Conservation (phyloP, 2,329 filamentous ascomycete species). For the Pseudogymnoascus sp. region DNA sequence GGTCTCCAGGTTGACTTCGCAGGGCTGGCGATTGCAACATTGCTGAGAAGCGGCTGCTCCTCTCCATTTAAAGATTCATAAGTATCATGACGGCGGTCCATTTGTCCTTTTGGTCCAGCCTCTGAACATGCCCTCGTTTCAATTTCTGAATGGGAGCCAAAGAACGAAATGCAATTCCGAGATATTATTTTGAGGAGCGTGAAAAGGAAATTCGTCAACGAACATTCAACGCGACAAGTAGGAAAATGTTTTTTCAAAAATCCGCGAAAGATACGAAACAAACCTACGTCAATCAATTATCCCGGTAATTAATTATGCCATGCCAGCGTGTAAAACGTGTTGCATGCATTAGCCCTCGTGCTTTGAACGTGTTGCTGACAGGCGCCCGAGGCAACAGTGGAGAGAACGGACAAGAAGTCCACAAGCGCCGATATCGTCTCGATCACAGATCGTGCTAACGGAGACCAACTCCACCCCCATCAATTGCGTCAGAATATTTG, state of each 20-base stretch:
- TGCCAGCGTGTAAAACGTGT: neutral
- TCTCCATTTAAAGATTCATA: constrained; percentile 1
- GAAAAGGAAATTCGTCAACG: neutral
- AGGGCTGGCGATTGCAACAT: neutral
- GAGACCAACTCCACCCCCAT: neutral
- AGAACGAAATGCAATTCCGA: neutral
- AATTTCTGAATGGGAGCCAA: neutral
- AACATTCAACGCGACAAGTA: neutral
- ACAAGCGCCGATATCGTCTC: constrained; percentile 6
- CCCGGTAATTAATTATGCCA: neutral
- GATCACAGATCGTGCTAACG: neutral
- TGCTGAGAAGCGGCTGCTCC: neutral
- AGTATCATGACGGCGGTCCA: neutral
- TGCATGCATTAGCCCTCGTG: constrained; percentile 2
- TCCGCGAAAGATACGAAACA: neutral
- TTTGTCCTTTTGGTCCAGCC: neutral
- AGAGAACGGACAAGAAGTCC: neutral
- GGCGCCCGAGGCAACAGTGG: neutral
- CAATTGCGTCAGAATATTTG: neutral
- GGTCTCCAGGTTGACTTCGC: constrained; percentile 36
- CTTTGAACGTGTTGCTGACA: neutral
- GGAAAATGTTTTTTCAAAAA: neutral
- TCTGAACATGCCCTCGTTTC: neutral
- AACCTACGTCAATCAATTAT: neutral
- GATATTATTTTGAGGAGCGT: neutral